A percentile compares a stretch with the other conserved stretches of the same genome.
These are phyloP conservation scores for Cenchrus americanus DNA, from an alignment of 176 grass and related monocot species.

Conservation along the genomic window DNA sequence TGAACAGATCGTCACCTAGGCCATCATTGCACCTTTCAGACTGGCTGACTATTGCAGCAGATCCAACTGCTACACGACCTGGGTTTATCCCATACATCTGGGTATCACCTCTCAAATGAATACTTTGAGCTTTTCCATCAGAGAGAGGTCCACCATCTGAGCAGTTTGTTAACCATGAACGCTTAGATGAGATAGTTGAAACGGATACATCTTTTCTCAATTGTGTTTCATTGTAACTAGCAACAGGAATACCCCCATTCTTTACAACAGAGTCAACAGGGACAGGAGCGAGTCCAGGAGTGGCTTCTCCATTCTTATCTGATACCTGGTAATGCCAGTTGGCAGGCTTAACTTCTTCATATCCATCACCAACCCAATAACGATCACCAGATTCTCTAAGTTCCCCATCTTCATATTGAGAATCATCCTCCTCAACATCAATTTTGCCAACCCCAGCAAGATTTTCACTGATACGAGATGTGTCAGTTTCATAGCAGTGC, in stretches of 20 bases:
- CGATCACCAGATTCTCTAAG: constrained; percentile 68
- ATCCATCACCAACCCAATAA: constrained; percentile 62
- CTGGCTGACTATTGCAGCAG: constrained; percentile 27
- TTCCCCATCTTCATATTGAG: constrained; percentile 98
- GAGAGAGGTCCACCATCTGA: constrained; percentile 41
- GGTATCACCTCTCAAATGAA: constrained; percentile 37
- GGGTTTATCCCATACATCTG: constrained; percentile 39
- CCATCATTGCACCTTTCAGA: constrained; percentile 39
- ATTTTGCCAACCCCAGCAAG: constrained; percentile 40
- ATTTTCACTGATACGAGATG: constrained; percentile 42
- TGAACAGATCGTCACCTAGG: constrained; percentile 43
- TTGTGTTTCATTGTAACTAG: constrained; percentile 37
- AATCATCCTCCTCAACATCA: constrained; percentile 81
- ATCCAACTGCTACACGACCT: constrained; percentile 27
- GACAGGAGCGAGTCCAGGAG: constrained; percentile 26
- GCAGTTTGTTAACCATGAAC: constrained; percentile 43
- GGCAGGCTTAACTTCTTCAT: constrained; percentile 52
- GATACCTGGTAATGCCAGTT: constrained; percentile 48
- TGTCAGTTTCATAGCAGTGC: constrained; percentile 42
- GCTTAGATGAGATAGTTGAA: constrained; percentile 44
- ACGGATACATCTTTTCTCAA: constrained; percentile 29
- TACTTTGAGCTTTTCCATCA: constrained; percentile 29
- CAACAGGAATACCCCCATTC: constrained; percentile 23
- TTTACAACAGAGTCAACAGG: constrained; percentile 46
- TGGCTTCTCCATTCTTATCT: constrained; percentile 50